phyloP scores from a whole-genome alignment of 768 basidiomycete genomes.

The Tricholoma saponaceum region DNA sequence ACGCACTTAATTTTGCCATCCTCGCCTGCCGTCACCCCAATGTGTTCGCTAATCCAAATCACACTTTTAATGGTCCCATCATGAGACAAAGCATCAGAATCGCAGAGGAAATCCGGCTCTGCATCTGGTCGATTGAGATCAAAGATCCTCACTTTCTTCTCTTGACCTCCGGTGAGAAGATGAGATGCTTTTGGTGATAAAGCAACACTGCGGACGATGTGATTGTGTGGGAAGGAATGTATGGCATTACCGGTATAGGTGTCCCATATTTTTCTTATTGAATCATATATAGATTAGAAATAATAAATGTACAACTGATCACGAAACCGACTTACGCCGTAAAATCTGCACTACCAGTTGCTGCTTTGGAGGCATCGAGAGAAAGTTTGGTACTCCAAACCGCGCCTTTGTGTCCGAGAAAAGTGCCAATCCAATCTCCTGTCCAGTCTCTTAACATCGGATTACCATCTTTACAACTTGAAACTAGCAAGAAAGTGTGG shows the following conservation, averaged over 20 bases:
- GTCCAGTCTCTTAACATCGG: constrained; percentile 97
- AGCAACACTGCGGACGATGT: constrained; percentile 96
- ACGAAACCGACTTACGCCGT: constrained; percentile 68
- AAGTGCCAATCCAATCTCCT: constrained; percentile 97
- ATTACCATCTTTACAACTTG: constrained; percentile 98
- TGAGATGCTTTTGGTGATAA: constrained; percentile 66
- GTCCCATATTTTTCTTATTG: constrained; percentile 89
- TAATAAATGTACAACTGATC: constrained; percentile 3
- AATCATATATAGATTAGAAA: constrained; percentile 10
- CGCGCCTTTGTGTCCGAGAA: constrained; percentile 88
- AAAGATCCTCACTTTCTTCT: constrained; percentile 96
- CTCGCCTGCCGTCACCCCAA: constrained; percentile 87
- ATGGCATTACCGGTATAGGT: constrained; percentile 83
- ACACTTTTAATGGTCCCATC: constrained; percentile 91
- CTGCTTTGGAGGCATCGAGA: constrained; percentile 79
- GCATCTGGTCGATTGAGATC: constrained; percentile 85
- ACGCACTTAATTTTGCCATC: constrained; percentile 86
- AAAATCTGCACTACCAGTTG: constrained; percentile 94
- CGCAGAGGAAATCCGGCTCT: constrained; percentile 76
- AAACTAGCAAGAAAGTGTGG: constrained; percentile 84
- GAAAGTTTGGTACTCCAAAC: constrained; percentile 97
- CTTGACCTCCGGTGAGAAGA: constrained; percentile 90
- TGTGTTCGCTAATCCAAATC: constrained; percentile 87
- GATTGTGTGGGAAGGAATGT: constrained; percentile 97
- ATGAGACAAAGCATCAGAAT: constrained; percentile 61